Conservation (phyloP, 129 eudicot species). For the Calendula officinalis region DNA sequence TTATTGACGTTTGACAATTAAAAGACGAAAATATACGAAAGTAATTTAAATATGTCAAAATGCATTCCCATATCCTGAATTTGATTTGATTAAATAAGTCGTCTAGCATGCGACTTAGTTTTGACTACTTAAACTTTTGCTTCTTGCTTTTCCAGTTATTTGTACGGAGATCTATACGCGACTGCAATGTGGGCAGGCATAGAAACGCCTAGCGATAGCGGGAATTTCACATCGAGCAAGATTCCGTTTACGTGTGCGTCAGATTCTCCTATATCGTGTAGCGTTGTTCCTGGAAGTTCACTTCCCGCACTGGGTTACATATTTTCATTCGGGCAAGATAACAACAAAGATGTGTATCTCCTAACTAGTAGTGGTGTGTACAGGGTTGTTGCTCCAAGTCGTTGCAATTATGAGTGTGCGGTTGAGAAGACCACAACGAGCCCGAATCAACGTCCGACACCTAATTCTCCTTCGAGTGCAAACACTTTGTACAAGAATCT, state of each 20-base stretch:
- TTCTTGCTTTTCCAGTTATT: constrained; percentile 43
- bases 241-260: constrained; percentile 52
- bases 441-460: constrained; percentile 24
- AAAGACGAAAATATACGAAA: too few relatives aligned
- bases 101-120: too few relatives aligned
- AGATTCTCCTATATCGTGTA: constrained; percentile 65
- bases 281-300: constrained; percentile 47
- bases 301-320: constrained; percentile 58
- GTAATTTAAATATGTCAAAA: too few relatives aligned
- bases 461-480: constrained; percentile 47
- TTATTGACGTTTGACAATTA: too few relatives aligned
- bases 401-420: constrained; percentile 60
- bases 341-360: constrained; percentile 46
- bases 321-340: constrained; percentile 76
- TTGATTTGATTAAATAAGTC: too few relatives aligned
- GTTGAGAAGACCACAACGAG: constrained; percentile 36
- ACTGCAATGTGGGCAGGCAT: constrained; percentile 64
- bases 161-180: constrained; percentile 76
- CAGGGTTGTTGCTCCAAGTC: constrained; percentile 73
- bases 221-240: constrained; percentile 51
- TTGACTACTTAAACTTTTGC: background rate
- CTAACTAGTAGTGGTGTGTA: constrained; percentile 74
- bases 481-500: constrained; percentile 19
- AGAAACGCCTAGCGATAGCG: constrained; percentile 62
- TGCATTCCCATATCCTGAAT: too few relatives aligned